A percentile compares a stretch with the other conserved stretches of the same genome.
Conservation (phyloP, 2,329 filamentous ascomycete species). For the Neonectria punicea region DNA sequence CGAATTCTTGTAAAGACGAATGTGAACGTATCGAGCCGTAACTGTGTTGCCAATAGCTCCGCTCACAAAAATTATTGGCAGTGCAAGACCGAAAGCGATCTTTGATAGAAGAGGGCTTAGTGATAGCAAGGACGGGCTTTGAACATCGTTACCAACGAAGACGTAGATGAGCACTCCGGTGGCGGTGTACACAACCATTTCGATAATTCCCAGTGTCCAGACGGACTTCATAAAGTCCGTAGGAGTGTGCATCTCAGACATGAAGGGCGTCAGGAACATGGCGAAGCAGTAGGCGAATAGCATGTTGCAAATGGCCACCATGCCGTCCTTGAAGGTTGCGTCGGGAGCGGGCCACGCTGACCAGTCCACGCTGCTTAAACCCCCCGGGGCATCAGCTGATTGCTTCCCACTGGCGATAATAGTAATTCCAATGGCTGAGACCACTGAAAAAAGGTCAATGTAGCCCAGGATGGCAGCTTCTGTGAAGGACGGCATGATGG, state of each 20-base stretch:
- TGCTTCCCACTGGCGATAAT: constrained; percentile 19
- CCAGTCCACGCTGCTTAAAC: constrained; percentile 34
- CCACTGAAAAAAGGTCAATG: constrained; percentile 66
- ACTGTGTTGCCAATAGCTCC: constrained; percentile 69
- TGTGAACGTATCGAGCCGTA: constrained; percentile 52
- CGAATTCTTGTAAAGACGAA: constrained; percentile 48
- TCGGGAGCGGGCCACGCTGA: constrained; percentile 50
- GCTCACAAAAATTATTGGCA: constrained; percentile 53
- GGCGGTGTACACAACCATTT: constrained; percentile 70
- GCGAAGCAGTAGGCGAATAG: constrained; percentile 26
- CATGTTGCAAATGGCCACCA: constrained; percentile 68
- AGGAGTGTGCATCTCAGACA: constrained; percentile 26
- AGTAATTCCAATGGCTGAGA: constrained; percentile 58
- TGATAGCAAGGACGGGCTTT: constrained; percentile 71
- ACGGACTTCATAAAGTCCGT: constrained; percentile 62
- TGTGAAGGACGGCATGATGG: constrained; percentile 53
- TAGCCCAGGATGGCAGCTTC: constrained; percentile 44
- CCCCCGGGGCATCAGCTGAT: background rate
- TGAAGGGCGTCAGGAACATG: constrained; percentile 21
- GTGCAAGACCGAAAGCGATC: constrained; percentile 71
- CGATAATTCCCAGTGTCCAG: constrained; percentile 64
- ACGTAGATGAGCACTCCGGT: constrained; percentile 73
- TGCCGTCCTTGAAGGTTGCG: constrained; percentile 60
- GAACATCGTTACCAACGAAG: constrained; percentile 68
- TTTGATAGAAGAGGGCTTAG: constrained; percentile 66